A percentile compares a stretch with the other conserved stretches of the same genome.
These are phyloP conservation scores for Pichia deserticola DNA, from an alignment of 805 yeast genomes.

Conservation along the genomic window DNA sequence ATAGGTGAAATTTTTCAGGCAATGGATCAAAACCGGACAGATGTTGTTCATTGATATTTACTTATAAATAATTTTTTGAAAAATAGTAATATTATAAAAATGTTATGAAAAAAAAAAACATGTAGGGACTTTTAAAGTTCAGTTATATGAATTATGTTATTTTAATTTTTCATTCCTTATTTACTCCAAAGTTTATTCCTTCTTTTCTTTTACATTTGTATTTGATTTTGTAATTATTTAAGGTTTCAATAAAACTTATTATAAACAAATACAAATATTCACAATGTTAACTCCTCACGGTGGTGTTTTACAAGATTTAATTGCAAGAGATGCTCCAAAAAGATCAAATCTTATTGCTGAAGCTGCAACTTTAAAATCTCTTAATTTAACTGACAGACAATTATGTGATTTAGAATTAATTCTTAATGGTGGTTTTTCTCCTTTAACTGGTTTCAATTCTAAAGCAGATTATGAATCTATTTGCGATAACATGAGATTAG, in stretches of 20 bases:
- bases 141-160: too few relatives aligned
- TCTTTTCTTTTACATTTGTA: neutral
- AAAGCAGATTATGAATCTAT: constrained; percentile 65
- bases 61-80: too few relatives aligned
- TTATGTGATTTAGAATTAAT: constrained; percentile 89
- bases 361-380: constrained; percentile 40
- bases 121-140: too few relatives aligned
- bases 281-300: constrained; percentile 84
- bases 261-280: neutral
- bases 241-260: neutral
- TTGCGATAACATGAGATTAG: constrained; percentile 59
- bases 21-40: too few relatives aligned
- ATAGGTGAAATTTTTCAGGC: too few relatives aligned
- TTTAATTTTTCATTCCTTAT: too few relatives aligned
- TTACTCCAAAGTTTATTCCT: neutral
- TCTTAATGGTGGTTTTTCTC: constrained; percentile 91
- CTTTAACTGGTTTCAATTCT: constrained; percentile 58
- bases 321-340: constrained; percentile 68
- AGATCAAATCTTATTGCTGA: constrained; percentile 51
- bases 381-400: constrained; percentile 73
- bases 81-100: too few relatives aligned
- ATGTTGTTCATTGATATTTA: too few relatives aligned
- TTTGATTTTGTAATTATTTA: neutral
- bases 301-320: constrained; percentile 77
- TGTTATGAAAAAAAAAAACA: too few relatives aligned